phyloP scores from a whole-genome alignment of 2,329 filamentous ascomycete genomes.

The Byssoonygena ceratinophila region DNA sequence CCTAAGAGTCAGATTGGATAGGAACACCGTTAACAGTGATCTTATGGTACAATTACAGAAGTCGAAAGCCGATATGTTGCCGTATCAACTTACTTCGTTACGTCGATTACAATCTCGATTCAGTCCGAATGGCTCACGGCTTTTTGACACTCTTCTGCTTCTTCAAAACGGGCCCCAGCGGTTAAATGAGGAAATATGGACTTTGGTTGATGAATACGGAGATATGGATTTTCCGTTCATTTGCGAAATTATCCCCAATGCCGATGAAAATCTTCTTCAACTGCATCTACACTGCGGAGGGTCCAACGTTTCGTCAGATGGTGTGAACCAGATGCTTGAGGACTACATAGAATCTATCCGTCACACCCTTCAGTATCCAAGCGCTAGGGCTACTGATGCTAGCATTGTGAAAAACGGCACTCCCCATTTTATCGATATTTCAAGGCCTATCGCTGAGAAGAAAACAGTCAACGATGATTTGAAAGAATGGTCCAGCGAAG shows the following conservation, averaged over 20 bases:
- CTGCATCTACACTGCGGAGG: slow-evolving; percentile 54
- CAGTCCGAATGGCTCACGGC: slow-evolving; percentile 38
- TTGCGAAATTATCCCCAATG: slow-evolving; percentile 58
- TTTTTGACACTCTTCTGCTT: slow-evolving; percentile 75
- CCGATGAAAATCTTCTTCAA: slow-evolving; percentile 42
- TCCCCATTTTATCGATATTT: slow-evolving; percentile 22
- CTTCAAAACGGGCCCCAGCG: slow-evolving; percentile 52
- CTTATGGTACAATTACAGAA: slow-evolving; percentile 52
- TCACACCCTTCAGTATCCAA: slow-evolving; percentile 28
- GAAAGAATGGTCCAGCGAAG: slow-evolving; percentile 42
- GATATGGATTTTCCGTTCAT: slow-evolving; percentile 60
- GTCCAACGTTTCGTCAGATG: slow-evolving; percentile 19
- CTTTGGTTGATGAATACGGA: slow-evolving; percentile 41
- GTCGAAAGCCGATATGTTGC: slow-evolving; percentile 51
- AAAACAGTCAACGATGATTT: background rate
- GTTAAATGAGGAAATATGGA: slow-evolving; percentile 43
- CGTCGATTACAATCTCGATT: slow-evolving; percentile 55
- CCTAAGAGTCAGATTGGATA: slow-evolving; percentile 48
- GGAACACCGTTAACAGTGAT: slow-evolving; percentile 42
- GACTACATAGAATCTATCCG: slow-evolving; percentile 27
- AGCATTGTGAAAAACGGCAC: slow-evolving; percentile 18
- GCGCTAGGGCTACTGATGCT: slow-evolving; percentile 24
- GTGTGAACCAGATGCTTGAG: slow-evolving; percentile 21
- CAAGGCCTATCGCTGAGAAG: slow-evolving; percentile 6
- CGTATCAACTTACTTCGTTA: slow-evolving; percentile 64